Evolutionary conservation across 2,329 filamentous ascomycete species (phyloP).

Genomic region (Dichotomopilus funicola): DNA sequence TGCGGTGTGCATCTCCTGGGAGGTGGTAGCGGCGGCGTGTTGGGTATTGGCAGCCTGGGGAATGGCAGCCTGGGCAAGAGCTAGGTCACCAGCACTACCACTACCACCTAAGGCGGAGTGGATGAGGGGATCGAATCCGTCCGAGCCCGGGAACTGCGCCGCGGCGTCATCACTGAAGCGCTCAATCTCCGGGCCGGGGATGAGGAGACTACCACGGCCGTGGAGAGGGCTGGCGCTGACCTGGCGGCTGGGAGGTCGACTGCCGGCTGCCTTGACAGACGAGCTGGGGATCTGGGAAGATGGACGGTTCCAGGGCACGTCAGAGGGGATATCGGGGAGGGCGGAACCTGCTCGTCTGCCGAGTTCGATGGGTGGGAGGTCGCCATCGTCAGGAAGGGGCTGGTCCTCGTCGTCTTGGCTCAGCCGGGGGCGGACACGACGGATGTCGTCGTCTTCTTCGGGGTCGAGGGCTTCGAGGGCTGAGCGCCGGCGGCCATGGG

Average conservation of each 20-base stretch:
- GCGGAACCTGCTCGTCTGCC: conserved; percentile 61
- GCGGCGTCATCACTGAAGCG: conserved; percentile 39
- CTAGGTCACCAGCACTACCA: conserved; percentile 19
- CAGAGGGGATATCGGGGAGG: conserved; percentile 57
- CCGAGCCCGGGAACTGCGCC: conserved; percentile 27
- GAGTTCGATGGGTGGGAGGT: conserved; percentile 46
- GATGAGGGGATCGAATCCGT: conserved; percentile 13
- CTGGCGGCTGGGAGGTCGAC: conserved; percentile 31
- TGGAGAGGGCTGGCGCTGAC: conserved; percentile 34
- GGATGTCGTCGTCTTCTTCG: conserved; percentile 25
- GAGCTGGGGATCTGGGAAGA: conserved; percentile 43
- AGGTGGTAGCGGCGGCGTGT: conserved; percentile 17
- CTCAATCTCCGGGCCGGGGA: conserved; percentile 33
- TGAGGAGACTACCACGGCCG: conserved; percentile 18
- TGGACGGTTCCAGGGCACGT: conserved; percentile 48
- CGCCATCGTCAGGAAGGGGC: conserved; percentile 22
- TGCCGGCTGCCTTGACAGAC: conserved; percentile 36
- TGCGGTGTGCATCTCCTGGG: conserved; percentile 29
- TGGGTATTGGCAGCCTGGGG: too few species aligned
- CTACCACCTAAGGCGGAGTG: conserved; percentile 26
- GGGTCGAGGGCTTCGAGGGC: conserved; percentile 40
- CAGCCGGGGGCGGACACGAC: conserved; percentile 10
- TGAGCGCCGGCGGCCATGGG: conserved; percentile 34
- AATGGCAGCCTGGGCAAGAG: too few species aligned
- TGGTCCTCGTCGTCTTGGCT: not conserved